Base-by-base conservation (phyloP, 768 basidiomycete genomes). In the Termitomyces titanicus region DNA sequence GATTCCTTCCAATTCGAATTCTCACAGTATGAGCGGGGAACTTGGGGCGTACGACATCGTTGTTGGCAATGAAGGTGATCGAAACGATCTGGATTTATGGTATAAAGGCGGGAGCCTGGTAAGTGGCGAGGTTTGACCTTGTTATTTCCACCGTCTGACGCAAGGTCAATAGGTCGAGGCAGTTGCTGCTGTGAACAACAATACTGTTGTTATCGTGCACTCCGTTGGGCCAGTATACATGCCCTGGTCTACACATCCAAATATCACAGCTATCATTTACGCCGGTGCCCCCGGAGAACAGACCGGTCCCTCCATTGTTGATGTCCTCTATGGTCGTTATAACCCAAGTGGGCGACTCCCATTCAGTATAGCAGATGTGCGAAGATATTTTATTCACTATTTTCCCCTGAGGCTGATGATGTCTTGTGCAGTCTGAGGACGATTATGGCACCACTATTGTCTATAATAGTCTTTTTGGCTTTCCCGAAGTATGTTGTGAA, bases 191-290 rank as follows among this genome's bases (percentile, higher is more conserved):
- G 78, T 82, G 0, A 85, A 84, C 70, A 81, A 73, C 61, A 91
- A 91, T 68, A 91, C 88, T 3, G 80, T 94, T 51, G 92, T 92
- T 24, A 81, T 94, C 15, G 72, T 88, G 1, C 85, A 93, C 68
- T 83, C 83, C 9, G 87, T 91, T 34, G 92, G 92, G 3, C 85
- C 88, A 0, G 79, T 89, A 3, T 64, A 81, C 17, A 80, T 92
- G 68, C 65, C 76, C 9, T 94, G 91, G 90, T 84, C 84, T 25
- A 77, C 79, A 13, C 79, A 94, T 58, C 83, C 89, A 3, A 94
- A 94, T 56, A 79, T 85, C 61, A 84, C 84, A 8, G 83, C 75
- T 3, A 80, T 85, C 20, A 63, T 83, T 13, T 79, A 75, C 54
- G 80, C 80, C 12, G 83, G 84, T 15, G 72, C 70, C 12, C 68